Evolutionary conservation across 1,139 yeast genomes (phyloP).

Genomic region (Nadsonia starkeyi-henricii): DNA sequence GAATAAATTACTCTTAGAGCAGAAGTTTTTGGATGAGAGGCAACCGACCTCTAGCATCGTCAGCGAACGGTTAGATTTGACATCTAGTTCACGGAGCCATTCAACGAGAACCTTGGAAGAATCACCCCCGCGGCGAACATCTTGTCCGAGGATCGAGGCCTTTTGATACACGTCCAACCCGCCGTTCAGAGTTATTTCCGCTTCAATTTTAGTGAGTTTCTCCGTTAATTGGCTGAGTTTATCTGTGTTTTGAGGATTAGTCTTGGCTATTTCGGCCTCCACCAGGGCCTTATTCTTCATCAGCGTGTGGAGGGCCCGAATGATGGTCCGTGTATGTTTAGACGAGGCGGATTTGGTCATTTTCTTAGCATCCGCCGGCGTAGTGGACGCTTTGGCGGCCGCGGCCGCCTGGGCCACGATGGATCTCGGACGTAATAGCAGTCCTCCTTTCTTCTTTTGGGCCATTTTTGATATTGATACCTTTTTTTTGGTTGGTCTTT

Average conservation of each 20-base stretch:
- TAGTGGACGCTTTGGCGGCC: neutral
- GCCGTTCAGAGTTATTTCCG: constrained; percentile 18
- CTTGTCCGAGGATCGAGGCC: constrained; percentile 85
- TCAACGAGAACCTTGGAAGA: constrained; percentile 61
- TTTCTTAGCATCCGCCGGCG: neutral
- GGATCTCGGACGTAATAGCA: neutral
- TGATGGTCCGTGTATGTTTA: constrained; percentile 13
- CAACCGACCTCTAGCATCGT: constrained; percentile 62
- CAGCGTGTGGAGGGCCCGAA: constrained; percentile 19
- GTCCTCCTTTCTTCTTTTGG: neutral
- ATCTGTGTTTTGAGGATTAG: neutral
- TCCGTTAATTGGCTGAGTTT: neutral
- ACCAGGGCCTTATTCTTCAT: constrained; percentile 13
- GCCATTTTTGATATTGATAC: too few relatives aligned
- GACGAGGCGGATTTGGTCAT: neutral
- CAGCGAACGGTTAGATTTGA: constrained; percentile 8
- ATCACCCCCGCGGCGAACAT: constrained; percentile 70
- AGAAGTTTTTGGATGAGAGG: constrained; percentile 49
- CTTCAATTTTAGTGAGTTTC: neutral
- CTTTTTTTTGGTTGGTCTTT: too few relatives aligned
- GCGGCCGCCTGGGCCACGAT: neutral
- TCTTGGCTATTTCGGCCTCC: constrained; percentile 1
- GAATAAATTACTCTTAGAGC: constrained; percentile 33
- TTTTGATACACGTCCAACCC: constrained; percentile 53
- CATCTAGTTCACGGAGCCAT: constrained; percentile 38